Evolutionary conservation across 108 stramenopile species (phyloP), one percentile per base, ranked within the genome.

Genomic region (Phaeodactylum tricornutum): DNA sequence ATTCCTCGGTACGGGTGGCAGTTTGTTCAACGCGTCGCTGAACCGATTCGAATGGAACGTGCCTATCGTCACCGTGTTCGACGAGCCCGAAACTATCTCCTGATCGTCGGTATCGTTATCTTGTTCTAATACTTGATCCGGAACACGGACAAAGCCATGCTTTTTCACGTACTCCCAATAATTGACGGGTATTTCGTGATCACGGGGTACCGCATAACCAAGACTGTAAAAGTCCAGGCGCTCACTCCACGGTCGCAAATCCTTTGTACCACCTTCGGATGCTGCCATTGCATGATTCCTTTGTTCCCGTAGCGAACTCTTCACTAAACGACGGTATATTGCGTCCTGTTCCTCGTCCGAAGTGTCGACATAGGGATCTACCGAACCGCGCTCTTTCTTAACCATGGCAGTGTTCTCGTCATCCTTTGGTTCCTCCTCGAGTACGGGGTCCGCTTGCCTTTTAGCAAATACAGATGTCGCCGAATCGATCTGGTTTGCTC

Each of bases 271-370:
- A n/a, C n/a, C n/a, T n/a, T n/a, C n/a, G n/a, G n/a, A n/a, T n/a
- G n/a, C n/a, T n/a, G n/a, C n/a, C n/a, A n/a, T n/a, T n/a, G n/a
- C n/a, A n/a, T n/a, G n/a, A n/a, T n/a, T n/a, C n/a, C n/a, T n/a
- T 36, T 35, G 21, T 35, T 16, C 2, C 37, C 25, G 17, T 8
- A 1, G 29, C 19, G 12, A 41, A 50, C 45, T 54, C 50, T 43
- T 55, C 44, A 26, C 49, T 50, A 16, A 64, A 30, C 12, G 47
- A 39, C 35, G 51, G 58, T 24, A 63, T 33, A 19, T 62, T 22
- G 17, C 29, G 12, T 47, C 47, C 29, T 47, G 29, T 1, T 64
- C 69, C 20, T 71, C 62, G 14, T 35, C 50, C 1, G 50, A 52
- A 23, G 47, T 29, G 21, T 38, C 36, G 33, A 52, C 22, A 35